Evolutionary conservation across 2,329 filamentous ascomycete species (phyloP), one percentile per base, ranked within the genome.

Genomic region (Macrophomina pseudophaseolina): DNA sequence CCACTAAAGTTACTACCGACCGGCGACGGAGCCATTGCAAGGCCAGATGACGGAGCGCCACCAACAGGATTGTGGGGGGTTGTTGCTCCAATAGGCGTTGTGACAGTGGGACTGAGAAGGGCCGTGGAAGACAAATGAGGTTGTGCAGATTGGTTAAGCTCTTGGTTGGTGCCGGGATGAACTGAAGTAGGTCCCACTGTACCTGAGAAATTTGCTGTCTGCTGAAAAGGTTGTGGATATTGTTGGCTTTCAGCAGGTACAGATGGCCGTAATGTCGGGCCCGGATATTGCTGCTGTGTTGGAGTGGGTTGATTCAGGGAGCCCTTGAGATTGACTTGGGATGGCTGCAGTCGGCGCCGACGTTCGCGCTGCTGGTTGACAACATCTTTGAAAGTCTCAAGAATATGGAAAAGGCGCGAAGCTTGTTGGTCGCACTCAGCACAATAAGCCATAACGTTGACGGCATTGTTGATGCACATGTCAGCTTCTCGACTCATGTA

Each of bases 381-480:
- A 5, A 79, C 79, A 28, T 80, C 78, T 35, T 75, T 73, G 69
- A 80, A 80, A 0, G 76, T 70, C 56, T 70, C 73, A 7, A 81
- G 70, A 16, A 81, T 79, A 59, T 78, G 77, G 6, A 78, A 72
- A 12, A 79, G 71, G 1, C 77, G 74, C 35, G 69, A 76, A 16
- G 79, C 78, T 71, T 80, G 78, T 60, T 75, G 76, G 64, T 81
- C 79, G 68, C 72, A 76, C 67, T 80, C 77, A 0, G 72, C 77
- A 53, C 76, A 80, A 62, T 80, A 80, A 30, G 71, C 73, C 76
- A 80, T 79, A 52, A 80, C 74, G n/a, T 71, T 75, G 58, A 80
- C 72, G 6, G 76, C 73, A 52, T 79, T 80, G 8, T 71, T 64
- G 33, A 80, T 79, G 69, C 74, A 78, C 2, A 74, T 72, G 48